Evolutionary conservation across 495 filamentous ascomycete species (phyloP).

Genomic region (Thermochaetoides thermophila): DNA sequence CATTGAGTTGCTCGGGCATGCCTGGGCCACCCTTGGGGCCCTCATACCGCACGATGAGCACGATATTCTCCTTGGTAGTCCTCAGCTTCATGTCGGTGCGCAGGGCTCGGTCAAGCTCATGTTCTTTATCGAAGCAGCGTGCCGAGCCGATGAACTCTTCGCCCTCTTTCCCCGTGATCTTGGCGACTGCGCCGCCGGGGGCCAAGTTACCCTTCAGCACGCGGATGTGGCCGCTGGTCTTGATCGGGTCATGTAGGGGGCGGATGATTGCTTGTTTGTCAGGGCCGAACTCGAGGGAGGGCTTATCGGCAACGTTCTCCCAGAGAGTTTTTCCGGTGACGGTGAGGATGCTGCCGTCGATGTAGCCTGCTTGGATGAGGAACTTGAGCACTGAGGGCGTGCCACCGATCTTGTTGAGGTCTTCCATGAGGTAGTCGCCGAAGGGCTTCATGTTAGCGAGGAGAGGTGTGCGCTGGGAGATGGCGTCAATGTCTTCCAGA

Average conservation of each 20-base stretch:
- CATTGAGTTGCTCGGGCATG: slow-evolving; percentile 95
- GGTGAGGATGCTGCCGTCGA: slow-evolving; percentile 77
- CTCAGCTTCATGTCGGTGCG: slow-evolving; percentile 51
- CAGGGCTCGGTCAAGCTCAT: slow-evolving; percentile 61
- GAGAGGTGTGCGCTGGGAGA: slow-evolving; percentile 81
- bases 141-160: slow-evolving; percentile 67
- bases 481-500: slow-evolving; percentile 76
- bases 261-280: slow-evolving; percentile 78
- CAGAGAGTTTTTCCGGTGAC: slow-evolving; percentile 83
- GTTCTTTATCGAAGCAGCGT: slow-evolving; percentile 83
- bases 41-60: slow-evolving; percentile 87
- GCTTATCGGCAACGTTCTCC: slow-evolving; percentile 73
- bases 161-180: slow-evolving; percentile 96
- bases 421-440: slow-evolving; percentile 84
- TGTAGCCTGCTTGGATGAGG: slow-evolving; percentile 63
- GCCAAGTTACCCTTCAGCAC: slow-evolving; percentile 84
- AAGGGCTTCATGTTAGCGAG: slow-evolving; percentile 85
- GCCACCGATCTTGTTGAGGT: slow-evolving; percentile 87
- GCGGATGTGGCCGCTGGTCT: slow-evolving; percentile 74
- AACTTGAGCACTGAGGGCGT: slow-evolving; percentile 86
- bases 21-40: slow-evolving; percentile 91
- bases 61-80: slow-evolving; percentile 58
- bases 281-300: slow-evolving; percentile 61
- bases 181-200: slow-evolving; percentile 84
- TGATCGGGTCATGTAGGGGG: slow-evolving; percentile 70